These are phyloP conservation scores for Strigomonas culicis DNA, from an alignment of 208 protist genomes.

Conservation along the genomic window DNA sequence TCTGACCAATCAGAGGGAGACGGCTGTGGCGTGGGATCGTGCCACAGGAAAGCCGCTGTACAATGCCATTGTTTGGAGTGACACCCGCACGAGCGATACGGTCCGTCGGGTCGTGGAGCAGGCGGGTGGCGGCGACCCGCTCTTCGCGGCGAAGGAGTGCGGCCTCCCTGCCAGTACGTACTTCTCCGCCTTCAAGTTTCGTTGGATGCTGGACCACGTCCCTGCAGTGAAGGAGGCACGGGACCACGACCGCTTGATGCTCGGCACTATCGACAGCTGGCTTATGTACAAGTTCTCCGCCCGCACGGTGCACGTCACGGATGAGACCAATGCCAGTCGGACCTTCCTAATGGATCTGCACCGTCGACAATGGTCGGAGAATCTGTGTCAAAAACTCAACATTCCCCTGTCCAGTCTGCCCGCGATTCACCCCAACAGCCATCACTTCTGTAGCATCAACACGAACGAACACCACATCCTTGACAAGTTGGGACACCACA, in stretches of 20 bases:
- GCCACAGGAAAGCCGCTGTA: constrained; percentile 92
- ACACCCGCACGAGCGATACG: constrained; percentile 68
- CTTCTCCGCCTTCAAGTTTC: constrained; percentile 96
- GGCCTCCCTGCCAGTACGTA: constrained; percentile 96
- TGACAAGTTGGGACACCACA: constrained; percentile 26
- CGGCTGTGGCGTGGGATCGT: constrained; percentile 97
- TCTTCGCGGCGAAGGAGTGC: constrained; percentile 44
- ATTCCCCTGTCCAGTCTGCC: constrained; percentile 91
- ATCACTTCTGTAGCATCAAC: constrained; percentile 44
- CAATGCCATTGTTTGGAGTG: constrained; percentile 95
- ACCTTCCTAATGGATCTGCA: constrained; percentile 98
- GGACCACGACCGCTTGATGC: constrained; percentile 57
- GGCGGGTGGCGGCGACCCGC: constrained; percentile 36
- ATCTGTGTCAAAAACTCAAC: constrained; percentile 68
- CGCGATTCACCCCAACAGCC: constrained; percentile 87
- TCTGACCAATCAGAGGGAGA: constrained; percentile 99
- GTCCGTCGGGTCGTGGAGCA: constrained; percentile 34
- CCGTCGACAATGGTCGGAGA: constrained; percentile 91
- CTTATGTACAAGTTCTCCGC: constrained; percentile 95
- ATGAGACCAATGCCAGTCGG: constrained; percentile 97
- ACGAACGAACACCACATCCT: constrained; percentile 30
- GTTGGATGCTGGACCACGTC: constrained; percentile 97
- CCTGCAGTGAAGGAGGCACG: constrained; percentile 67
- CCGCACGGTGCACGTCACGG: constrained; percentile 87
- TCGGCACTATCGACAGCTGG: constrained; percentile 98